phyloP scores from a whole-genome alignment of 208 protist species.

The Crithidia expoeki region DNA sequence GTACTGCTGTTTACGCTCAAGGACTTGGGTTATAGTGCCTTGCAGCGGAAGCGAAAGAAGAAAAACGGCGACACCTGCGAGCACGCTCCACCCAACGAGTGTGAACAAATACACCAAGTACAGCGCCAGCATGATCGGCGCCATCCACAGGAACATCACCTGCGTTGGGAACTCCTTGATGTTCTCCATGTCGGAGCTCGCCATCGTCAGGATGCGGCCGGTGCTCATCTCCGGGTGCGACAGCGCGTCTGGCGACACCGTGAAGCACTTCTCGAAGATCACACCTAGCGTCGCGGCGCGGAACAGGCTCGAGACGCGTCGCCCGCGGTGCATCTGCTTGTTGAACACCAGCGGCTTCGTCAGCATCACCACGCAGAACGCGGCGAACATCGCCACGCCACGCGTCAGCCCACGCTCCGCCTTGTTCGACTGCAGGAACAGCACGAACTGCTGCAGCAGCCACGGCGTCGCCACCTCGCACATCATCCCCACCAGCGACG shows the following conservation, averaged over 20 bases:
- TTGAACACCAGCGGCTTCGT: conserved; percentile 51
- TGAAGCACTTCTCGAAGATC: conserved; percentile 83
- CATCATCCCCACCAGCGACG: conserved; percentile 50
- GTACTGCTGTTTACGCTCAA: conserved; percentile 31
- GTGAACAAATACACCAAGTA: conserved; percentile 47
- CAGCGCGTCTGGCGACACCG: conserved; percentile 34
- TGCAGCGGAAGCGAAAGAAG: conserved; percentile 72
- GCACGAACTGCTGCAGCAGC: conserved; percentile 64
- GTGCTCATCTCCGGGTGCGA: conserved; percentile 60
- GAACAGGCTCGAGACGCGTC: conserved; percentile 51
- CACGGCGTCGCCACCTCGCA: conserved; percentile 56
- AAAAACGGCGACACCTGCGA: conserved; percentile 63
- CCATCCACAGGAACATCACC: conserved; percentile 77
- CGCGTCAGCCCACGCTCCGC: conserved; percentile 13
- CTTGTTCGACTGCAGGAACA: conserved; percentile 32
- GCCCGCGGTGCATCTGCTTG: conserved; percentile 70
- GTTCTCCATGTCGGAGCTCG: conserved; percentile 37
- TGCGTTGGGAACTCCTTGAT: conserved; percentile 62
- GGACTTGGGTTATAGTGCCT: conserved; percentile 39
- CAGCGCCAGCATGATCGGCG: conserved; percentile 64
- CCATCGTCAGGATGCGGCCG: conserved; percentile 86
- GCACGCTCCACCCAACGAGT: conserved; percentile 62
- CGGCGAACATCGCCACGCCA: conserved; percentile 30
- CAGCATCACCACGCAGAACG: conserved; percentile 32
- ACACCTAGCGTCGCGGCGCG: conserved; percentile 62